Conservation (phyloP, 306 rosid genomes). For the Dalbergia cultrata region DNA sequence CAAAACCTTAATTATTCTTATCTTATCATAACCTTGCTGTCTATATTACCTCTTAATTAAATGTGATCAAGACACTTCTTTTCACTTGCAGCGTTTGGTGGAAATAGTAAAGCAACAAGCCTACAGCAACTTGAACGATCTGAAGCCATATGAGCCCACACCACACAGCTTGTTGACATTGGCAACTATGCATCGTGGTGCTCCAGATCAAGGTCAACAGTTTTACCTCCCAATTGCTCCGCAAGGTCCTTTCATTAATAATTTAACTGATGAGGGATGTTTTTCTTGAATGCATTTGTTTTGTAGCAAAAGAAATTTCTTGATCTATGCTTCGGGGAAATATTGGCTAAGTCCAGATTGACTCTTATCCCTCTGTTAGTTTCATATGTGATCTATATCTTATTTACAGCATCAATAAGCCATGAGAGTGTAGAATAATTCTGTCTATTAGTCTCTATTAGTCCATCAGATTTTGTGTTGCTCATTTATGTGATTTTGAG, state of each 20-base stretch:
- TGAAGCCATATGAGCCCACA: constrained; percentile 9
- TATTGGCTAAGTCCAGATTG: background rate
- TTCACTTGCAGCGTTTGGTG: constrained; percentile 44
- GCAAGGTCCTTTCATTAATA: constrained; percentile 51
- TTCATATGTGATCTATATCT: background rate
- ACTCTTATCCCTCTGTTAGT: background rate
- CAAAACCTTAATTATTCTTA: background rate
- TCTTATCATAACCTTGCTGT: background rate
- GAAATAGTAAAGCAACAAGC: constrained; percentile 34
- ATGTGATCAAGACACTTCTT: background rate
- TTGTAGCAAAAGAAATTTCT: background rate
- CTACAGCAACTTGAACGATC: constrained; percentile 21
- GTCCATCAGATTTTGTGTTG: background rate
- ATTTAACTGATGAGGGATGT: background rate
- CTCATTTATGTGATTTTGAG: background rate
- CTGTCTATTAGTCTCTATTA: background rate
- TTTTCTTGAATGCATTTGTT: background rate
- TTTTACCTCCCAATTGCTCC: constrained; percentile 5
- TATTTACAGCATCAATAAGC: background rate
- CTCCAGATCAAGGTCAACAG: constrained; percentile 27
- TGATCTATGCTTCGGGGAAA: background rate
- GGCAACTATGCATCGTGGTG: background rate
- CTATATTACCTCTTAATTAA: background rate
- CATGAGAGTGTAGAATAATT: background rate
- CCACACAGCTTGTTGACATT: background rate